Base-by-base conservation (phyloP, 2,329 filamentous ascomycete species). In the Colletotrichum lentis region DNA sequence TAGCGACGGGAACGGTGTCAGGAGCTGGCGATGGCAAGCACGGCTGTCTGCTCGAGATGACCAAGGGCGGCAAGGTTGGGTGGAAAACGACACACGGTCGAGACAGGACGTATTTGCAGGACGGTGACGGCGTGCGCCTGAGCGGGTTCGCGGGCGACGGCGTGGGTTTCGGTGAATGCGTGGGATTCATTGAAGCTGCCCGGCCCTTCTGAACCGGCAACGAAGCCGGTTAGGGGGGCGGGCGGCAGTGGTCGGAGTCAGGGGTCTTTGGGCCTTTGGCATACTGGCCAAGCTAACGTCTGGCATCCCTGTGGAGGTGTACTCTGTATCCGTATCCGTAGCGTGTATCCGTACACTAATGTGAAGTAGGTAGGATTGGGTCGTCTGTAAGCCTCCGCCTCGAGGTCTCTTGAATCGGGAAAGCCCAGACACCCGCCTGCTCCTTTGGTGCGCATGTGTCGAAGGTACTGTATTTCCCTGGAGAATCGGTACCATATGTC, bases 1-100 rank as follows among this genome's bases (percentile, higher is more conserved):
- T 83, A 41, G 81, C 76, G 0, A 82, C 80, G 0, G 82, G 81
- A 0, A 83, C 81, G 0, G 76, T 83, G 11, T 78, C 75, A 4
- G 81, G 80, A 0, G 67, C 71, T 0, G 76, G 73, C 0, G 71
- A 76, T 2, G 74, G 75, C 0, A 74, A 73, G 35, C 75, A 78
- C 27, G 81, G 81, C 0, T 82, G 81, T 64, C 72, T 83, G 53
- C 74, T 82, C 5, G 81, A 83, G 70, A 58, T 74, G 43, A 81
- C 78, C 0, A 73, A 76, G 55, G 78, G 77, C 1, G 80, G 80
- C 0, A 77, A 72, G 22, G 74, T 73, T 5, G 72, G 75, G 7
- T 58, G 79, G 14, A 53, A 63, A 31, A 52, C 78, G 20, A 57
- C 27, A 0, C 74, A 77, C 16, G 80, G 79, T 5, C 72, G 73